phyloP scores from a whole-genome alignment of 192 early-diverging fungal species.

The Coemansia furcata region DNA sequence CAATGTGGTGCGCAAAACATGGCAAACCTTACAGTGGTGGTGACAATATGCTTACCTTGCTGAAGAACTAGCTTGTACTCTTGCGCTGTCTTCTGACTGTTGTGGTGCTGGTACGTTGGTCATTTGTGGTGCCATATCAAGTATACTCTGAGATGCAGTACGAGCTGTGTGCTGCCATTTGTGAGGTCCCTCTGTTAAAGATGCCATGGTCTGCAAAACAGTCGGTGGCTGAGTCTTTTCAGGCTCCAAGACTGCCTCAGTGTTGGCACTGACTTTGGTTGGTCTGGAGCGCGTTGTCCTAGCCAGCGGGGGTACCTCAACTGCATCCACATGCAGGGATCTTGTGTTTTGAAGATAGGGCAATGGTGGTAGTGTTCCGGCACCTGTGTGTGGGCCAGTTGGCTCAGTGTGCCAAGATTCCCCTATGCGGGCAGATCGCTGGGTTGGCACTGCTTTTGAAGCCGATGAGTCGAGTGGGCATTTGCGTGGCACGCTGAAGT shows the following conservation, averaged over 20 bases:
- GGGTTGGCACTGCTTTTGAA: conserved; percentile 15
- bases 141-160: neutral
- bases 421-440: conserved; percentile 25
- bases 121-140: neutral
- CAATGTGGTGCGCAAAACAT: neutral
- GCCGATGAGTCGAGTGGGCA: conserved; percentile 5
- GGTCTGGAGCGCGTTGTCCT: neutral
- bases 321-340: neutral
- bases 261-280: neutral
- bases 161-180: neutral
- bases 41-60: conserved; percentile 1
- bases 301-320: neutral
- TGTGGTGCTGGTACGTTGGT: neutral
- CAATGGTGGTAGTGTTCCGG: neutral
- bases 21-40: neutral
- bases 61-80: neutral
- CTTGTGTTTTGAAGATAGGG: neutral
- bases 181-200: neutral
- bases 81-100: neutral
- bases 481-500: conserved; percentile 31
- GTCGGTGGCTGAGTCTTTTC: neutral
- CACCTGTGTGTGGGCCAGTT: neutral
- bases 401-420: conserved; percentile 18
- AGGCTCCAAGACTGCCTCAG: neutral
- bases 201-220: neutral